Evolutionary conservation across 345 rosid genomes (phyloP), one percentile per base, ranked within the genome.

Genomic region (Eucalyptus caleyi): DNA sequence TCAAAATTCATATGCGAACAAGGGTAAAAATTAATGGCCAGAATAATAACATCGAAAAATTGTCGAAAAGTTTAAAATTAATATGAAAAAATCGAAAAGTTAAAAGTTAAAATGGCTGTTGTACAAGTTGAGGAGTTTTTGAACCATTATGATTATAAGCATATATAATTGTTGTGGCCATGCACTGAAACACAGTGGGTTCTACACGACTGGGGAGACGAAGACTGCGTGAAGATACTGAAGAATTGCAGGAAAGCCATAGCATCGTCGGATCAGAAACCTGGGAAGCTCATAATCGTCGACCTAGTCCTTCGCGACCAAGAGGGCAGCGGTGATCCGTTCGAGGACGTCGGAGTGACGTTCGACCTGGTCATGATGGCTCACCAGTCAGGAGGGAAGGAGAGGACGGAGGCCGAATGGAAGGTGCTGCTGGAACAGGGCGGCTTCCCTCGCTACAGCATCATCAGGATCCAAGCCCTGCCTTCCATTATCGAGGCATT

Each of bases 341-440:
- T 80, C 30, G 90, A 88, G 11, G 89, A 88, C 10, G 2, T 47
- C 15, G 86, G 81, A 9, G 6, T 88, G 86, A 50, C 47, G 21
- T 87, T 89, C 16, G 93, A 93, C 86, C 56, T 93, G n/a, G 7
- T 83, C 16, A 92, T 91, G 93, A 23, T 93, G 11, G 93, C 92
- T 3, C 89, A 67, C 87, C 72, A 86, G 23, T 21, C 72, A 2
- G 88, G 89, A 15, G 93, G 93, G 47, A 90, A 86, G 86, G 91
- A 91, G 87, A 91, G 90, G 87, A 92, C 91, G 3, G 90, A 91
- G 60, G n/a, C 21, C 15, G 90, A 93, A 87, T 92, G 93, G 93
- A 91, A 89, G 80, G 89, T 88, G 42, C 8, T 93, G 67, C 86
- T 93, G 23, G 86, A 44, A 86, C 90, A 86, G 56, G 93, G 90